Base-by-base conservation (phyloP, 2,329 filamentous ascomycete species). In the Pseudogymnoascus sp. region DNA sequence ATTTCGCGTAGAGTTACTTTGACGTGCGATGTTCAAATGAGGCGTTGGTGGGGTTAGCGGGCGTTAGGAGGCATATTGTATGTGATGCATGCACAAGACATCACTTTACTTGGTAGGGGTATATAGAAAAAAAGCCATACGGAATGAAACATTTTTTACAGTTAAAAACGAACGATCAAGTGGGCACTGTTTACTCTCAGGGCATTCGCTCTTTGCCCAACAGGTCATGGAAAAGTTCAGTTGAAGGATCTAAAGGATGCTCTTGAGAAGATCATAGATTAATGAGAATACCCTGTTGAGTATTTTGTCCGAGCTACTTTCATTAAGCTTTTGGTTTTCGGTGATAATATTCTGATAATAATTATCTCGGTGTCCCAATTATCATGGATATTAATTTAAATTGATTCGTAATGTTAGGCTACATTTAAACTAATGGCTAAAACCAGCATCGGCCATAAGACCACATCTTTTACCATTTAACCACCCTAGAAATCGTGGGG, bases 1-100 rank as follows among this genome's bases (percentile, higher is more conserved):
- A 97, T 78, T 97, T 97, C 75, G 89, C 85, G 66, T 92, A 60
- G 40, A 2, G 36, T 40, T 53, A 28, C 46, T 53, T 40, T 9
- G 25, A 31, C 8, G 46, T 56, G 49, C 34, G 25, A 8, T 53
- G 28, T 56, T 49, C 5, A 34, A 56, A 56, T 56, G 49, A 34
- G 28, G 49, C 49, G 49, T 56, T 56, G 16, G 28, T 34, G 25
- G 28, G 49, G 49, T 56, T 56, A 56, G 49, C 49, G 28, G 49
- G 49, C 28, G 49, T 56, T 56, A 56, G 9, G 49, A 56, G 49
- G 49, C 34, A 56, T 56, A 56, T 34, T 56, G 28, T 14, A 56
- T 56, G 49, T 34, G 49, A 34, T 14, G 16, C 25, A 21, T 34
- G 8, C 28, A 34, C 28, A 18, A 56, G 49, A 34, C 16, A 56